Evolutionary conservation across 306 rosid species (phyloP), one percentile per base, ranked within the genome.

Genomic region (Senna siamea): DNA sequence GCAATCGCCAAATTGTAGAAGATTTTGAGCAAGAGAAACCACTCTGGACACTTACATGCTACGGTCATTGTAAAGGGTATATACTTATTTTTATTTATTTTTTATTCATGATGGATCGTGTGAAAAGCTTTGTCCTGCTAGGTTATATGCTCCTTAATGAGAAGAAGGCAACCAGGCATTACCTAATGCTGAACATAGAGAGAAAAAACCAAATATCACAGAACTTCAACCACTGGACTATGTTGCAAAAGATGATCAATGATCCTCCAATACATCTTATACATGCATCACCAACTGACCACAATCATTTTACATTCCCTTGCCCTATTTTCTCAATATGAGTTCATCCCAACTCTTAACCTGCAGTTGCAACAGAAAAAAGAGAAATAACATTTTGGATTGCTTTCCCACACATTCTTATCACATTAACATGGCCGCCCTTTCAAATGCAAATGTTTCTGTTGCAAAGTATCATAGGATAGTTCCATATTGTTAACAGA

Each of bases 41-140:
- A 12, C 79, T 91, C 58, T 94, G 98, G 98, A 87, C 80, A 76
- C 91, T 94, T 70, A 89, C 97, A 1, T 91, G 97, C 90, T 94
- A 91, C 13, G 72, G 89, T 81, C 97, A 94, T 84, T 63, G 63
- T 81, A 89, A 65, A 88, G 80, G 87, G 98, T 90, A 88, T 43
- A 74, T 75, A 51, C 61, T 35, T n/a, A n/a, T 53, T 26, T 37
- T 37, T 7, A 37, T 37, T 37, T 26, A 52, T 1, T 9, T 11
- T 35, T 15, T 22, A 58, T 22, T 14, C 46, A 38, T 38, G 26
- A 2, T 7, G 30, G 8, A n/a, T 64, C 50, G 43, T 56, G 50
- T 55, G 70, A 38, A 52, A 57, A 55, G 59, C 60, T 37, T 57
- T 40, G 17, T 30, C n/a, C 4, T 7, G 22, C 59, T 20, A 19